Evolutionary conservation across 257 asterid genomes (phyloP).

Genomic region (Solanum dulcamara): DNA sequence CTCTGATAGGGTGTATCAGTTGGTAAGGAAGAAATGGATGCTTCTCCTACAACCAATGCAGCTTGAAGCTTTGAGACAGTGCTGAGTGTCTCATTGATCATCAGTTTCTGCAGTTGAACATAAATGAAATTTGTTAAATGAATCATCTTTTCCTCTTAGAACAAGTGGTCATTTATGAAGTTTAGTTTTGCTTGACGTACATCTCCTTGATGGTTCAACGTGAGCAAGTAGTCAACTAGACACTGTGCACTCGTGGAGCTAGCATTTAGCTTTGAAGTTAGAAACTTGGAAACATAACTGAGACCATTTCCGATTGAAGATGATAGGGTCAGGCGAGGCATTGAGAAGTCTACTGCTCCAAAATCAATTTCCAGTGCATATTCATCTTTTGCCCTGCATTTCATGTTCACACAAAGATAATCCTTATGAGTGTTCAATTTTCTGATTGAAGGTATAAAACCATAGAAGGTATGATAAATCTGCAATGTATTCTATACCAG

Average conservation of each 20-base stretch:
- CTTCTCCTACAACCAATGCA: constrained; percentile 63
- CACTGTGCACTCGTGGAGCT: constrained; percentile 36
- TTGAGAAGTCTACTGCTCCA: constrained; percentile 66
- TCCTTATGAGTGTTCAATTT: neutral
- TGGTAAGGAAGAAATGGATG: constrained; percentile 48
- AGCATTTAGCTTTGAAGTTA: constrained; percentile 47
- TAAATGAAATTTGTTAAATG: neutral
- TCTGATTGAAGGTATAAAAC: neutral
- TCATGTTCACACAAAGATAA: neutral
- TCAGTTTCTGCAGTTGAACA: constrained; percentile 48
- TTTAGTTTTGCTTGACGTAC: constrained; percentile 21
- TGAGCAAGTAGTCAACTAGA: constrained; percentile 65
- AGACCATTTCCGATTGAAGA: constrained; percentile 83
- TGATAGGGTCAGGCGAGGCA: constrained; percentile 55
- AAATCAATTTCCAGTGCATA: constrained; percentile 79
- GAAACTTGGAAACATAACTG: constrained; percentile 55
- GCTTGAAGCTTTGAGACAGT: constrained; percentile 62
- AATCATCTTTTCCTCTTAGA: neutral
- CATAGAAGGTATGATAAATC: neutral
- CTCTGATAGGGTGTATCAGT: constrained; percentile 56
- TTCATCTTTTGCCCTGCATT: constrained; percentile 82
- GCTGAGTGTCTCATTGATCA: constrained; percentile 71
- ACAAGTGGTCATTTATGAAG: neutral
- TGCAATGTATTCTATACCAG: constrained; percentile 29
- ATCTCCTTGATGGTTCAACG: constrained; percentile 66